Evolutionary conservation across 2,329 filamentous ascomycete species (phyloP).

Genomic region (Xylariaceae sp.): DNA sequence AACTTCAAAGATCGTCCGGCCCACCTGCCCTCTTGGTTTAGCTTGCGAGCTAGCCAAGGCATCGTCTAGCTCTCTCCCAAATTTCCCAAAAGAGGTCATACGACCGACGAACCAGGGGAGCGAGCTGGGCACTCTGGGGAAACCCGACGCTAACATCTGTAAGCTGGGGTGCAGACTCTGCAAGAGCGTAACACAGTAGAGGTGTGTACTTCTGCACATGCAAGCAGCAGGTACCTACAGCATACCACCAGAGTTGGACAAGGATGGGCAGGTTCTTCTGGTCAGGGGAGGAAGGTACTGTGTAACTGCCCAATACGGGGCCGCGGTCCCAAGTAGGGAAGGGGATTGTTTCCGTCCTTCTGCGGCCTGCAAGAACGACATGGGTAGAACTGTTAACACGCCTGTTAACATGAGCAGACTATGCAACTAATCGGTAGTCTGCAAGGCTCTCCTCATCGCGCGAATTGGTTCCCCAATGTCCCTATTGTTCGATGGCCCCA

Average conservation of each 20-base stretch:
- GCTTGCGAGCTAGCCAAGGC: constrained; percentile 4
- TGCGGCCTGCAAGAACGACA: constrained; percentile 3
- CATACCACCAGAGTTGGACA: too few relatives aligned
- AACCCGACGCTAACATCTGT: not conserved
- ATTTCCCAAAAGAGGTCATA: constrained; percentile 11
- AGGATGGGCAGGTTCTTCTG: too few relatives aligned
- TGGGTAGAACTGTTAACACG: too few relatives aligned
- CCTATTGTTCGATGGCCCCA: not conserved
- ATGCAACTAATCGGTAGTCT: constrained; percentile 11
- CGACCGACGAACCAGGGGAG: constrained; percentile 6
- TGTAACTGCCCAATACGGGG: constrained; percentile 14
- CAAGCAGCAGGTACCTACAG: too few relatives aligned
- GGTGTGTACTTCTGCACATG: too few relatives aligned
- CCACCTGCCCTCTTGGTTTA: constrained; percentile 4
- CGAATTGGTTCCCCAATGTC: constrained; percentile 8
- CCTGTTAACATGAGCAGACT: too few relatives aligned
- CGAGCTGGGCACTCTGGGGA: constrained; percentile 9
- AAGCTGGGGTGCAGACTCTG: not conserved
- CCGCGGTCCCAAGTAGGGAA: constrained; percentile 9
- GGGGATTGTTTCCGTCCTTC: constrained; percentile 8
- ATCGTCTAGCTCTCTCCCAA: constrained; percentile 1
- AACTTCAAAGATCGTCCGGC: not conserved
- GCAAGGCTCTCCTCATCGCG: constrained; percentile 5
- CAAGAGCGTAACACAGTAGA: not conserved
- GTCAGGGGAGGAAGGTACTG: constrained; percentile 4